Evolutionary conservation across 495 filamentous ascomycete genomes (phyloP).

Genomic region (Neurospora sp.): DNA sequence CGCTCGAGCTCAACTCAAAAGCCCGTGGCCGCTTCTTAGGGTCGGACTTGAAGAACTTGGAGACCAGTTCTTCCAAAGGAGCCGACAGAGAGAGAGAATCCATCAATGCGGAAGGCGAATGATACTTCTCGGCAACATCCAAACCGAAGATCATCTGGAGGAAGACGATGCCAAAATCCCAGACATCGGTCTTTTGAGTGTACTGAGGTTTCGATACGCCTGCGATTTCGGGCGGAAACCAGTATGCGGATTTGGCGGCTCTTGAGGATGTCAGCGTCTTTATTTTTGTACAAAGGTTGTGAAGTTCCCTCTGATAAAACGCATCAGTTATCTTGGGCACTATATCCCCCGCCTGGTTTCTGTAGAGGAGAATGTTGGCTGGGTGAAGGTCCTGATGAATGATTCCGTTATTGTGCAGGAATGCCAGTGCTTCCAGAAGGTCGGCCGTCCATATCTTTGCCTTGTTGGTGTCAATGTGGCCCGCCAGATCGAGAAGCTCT

Average conservation of each 20-base stretch:
- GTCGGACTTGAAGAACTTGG: constrained; percentile 72
- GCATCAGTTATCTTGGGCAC: constrained; percentile 59
- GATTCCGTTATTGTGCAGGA: constrained; percentile 71
- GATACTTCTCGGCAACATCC: constrained; percentile 63
- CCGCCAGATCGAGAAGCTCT: constrained; percentile 70
- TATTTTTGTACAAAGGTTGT: constrained; percentile 43
- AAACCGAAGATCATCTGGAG: constrained; percentile 92
- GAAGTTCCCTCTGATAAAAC: constrained; percentile 54
- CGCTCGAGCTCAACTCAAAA: constrained; percentile 80
- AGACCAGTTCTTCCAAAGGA: constrained; percentile 66
- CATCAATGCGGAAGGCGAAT: constrained; percentile 61
- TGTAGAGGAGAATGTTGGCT: constrained; percentile 62
- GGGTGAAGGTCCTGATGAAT: constrained; percentile 71
- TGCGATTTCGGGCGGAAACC: constrained; percentile 72
- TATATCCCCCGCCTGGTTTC: constrained; percentile 45
- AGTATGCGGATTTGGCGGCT: constrained; percentile 64
- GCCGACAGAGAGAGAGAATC: constrained; percentile 53
- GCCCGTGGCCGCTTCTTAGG: constrained; percentile 76
- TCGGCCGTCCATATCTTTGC: constrained; percentile 79
- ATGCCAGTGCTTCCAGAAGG: constrained; percentile 82
- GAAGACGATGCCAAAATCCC: constrained; percentile 84
- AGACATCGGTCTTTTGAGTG: constrained; percentile 81
- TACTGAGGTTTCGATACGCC: constrained; percentile 45
- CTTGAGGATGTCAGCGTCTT: constrained; percentile 35
- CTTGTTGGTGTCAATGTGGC: constrained; percentile 57